Evolutionary conservation across 192 early-diverging fungal species (phyloP).

Genomic region (Backusella australiensis): DNA sequence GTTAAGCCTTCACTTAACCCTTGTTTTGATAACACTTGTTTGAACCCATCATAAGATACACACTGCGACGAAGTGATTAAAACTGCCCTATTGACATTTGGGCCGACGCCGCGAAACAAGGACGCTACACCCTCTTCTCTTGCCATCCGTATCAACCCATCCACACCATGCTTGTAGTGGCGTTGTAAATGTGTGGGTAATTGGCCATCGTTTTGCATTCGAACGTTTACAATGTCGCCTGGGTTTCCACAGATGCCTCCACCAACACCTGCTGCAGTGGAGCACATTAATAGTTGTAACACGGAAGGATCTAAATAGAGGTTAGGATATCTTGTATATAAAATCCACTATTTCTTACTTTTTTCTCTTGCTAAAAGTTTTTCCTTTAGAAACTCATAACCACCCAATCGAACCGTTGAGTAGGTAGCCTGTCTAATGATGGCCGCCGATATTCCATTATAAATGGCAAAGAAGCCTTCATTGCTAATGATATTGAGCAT

Average conservation of each 20-base stretch:
- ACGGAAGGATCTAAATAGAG: slow-evolving; percentile 30
- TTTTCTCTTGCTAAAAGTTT: slow-evolving; percentile 47
- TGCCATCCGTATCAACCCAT: slow-evolving; percentile 72
- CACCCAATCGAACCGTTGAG: slow-evolving; percentile 76
- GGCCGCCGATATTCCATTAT: slow-evolving; percentile 70
- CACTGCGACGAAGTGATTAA: slow-evolving; percentile 76
- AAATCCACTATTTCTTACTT: slow-evolving; percentile 7
- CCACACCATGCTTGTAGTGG: slow-evolving; percentile 75
- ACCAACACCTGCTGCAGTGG: slow-evolving; percentile 46
- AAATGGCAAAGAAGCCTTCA: slow-evolving; percentile 67
- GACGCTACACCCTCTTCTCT: slow-evolving; percentile 73
- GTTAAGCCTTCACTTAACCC: slow-evolving; percentile 61
- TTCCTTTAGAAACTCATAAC: slow-evolving; percentile 70
- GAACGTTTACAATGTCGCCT: slow-evolving; percentile 77
- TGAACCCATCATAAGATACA: slow-evolving; percentile 75
- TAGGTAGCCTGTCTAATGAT: slow-evolving; percentile 79
- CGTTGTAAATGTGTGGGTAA: slow-evolving; percentile 59
- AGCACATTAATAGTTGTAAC: slow-evolving; percentile 44
- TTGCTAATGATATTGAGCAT: slow-evolving; percentile 67
- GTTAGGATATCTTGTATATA: neutral
- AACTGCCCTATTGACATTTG: slow-evolving; percentile 89
- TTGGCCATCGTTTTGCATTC: slow-evolving; percentile 80
- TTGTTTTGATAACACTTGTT: slow-evolving; percentile 59
- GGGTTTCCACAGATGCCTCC: slow-evolving; percentile 76
- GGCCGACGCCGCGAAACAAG: slow-evolving; percentile 87